These are phyloP conservation scores for Nymphaea thermarum DNA, from an alignment of 164 flowering plant genomes.

Conservation along the genomic window DNA sequence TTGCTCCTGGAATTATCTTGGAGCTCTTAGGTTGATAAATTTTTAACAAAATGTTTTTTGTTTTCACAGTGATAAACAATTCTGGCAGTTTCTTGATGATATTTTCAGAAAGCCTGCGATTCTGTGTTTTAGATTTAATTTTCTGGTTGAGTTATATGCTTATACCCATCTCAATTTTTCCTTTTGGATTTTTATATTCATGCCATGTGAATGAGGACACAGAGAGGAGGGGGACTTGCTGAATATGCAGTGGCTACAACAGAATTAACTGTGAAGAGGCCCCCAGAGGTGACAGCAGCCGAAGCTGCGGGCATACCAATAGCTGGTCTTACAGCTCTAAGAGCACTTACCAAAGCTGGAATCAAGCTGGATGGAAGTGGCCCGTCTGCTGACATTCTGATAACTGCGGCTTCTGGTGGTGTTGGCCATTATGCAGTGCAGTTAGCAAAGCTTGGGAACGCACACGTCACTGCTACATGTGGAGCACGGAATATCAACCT, in stretches of 20 bases:
- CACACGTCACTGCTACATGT: slow-evolving; percentile 44
- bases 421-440: slow-evolving; percentile 47
- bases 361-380: slow-evolving; percentile 26
- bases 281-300: slow-evolving; percentile 38
- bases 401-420: slow-evolving; percentile 49
- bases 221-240: slow-evolving; percentile 43
- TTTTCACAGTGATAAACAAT: too few relatives aligned
- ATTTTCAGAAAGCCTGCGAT: too few relatives aligned
- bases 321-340: slow-evolving; percentile 42
- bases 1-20: not conserved
- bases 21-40: too few relatives aligned
- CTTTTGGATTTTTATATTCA: too few relatives aligned
- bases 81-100: too few relatives aligned
- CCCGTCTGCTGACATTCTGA: slow-evolving; percentile 23
- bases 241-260: slow-evolving; percentile 28
- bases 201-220: not conserved
- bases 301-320: slow-evolving; percentile 36
- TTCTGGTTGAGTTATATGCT: too few relatives aligned
- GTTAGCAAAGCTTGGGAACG: slow-evolving; percentile 41
- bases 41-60: too few relatives aligned
- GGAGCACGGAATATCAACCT: slow-evolving; percentile 43
- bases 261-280: slow-evolving; percentile 23
- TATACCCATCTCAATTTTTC: too few relatives aligned
- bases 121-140: too few relatives aligned
- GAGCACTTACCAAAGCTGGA: slow-evolving; percentile 27